Conservation (phyloP, 441 rosid genomes). For the Populus hybrid region DNA sequence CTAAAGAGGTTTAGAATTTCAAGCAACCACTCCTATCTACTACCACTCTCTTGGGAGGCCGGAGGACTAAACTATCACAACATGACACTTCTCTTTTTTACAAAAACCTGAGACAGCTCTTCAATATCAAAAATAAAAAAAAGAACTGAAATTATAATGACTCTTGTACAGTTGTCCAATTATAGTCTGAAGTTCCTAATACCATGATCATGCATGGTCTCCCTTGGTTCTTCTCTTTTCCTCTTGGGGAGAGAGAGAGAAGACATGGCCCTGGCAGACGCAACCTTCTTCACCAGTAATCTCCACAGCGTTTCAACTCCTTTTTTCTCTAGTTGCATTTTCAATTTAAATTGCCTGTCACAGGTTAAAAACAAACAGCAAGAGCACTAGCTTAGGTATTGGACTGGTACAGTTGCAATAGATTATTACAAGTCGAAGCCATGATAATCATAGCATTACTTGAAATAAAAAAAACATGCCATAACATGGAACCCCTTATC, state of each 20-base stretch:
- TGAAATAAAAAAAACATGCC: no score
- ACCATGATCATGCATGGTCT: slow-evolving; percentile 18
- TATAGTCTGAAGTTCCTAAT: slow-evolving; percentile 22
- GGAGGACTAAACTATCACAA: neutral
- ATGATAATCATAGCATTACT: neutral
- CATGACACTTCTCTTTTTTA: neutral
- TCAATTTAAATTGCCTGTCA: slow-evolving; percentile 68
- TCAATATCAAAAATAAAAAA: neutral
- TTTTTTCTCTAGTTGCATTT: slow-evolving; percentile 39
- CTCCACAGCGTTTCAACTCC: slow-evolving; percentile 55
- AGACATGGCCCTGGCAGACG: slow-evolving; percentile 56
- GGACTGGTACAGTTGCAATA: neutral
- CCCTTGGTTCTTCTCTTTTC: slow-evolving; percentile 38
- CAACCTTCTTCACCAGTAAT: slow-evolving; percentile 63
- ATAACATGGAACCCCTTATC: neutral
- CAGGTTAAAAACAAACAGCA: no score
- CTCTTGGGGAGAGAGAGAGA: slow-evolving; percentile 51
- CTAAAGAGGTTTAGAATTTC: slow-evolving; percentile 4
- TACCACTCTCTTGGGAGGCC: neutral
- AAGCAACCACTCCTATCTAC: slow-evolving; percentile 13
- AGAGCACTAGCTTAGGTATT: neutral
- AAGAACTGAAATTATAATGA: neutral
- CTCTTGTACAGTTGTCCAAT: neutral
- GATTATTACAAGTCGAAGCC: neutral
- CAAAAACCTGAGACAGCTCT: neutral